Evolutionary conservation across 2,329 filamentous ascomycete species (phyloP), one percentile per base, ranked within the genome.

Genomic region (Fusarium sp.): DNA sequence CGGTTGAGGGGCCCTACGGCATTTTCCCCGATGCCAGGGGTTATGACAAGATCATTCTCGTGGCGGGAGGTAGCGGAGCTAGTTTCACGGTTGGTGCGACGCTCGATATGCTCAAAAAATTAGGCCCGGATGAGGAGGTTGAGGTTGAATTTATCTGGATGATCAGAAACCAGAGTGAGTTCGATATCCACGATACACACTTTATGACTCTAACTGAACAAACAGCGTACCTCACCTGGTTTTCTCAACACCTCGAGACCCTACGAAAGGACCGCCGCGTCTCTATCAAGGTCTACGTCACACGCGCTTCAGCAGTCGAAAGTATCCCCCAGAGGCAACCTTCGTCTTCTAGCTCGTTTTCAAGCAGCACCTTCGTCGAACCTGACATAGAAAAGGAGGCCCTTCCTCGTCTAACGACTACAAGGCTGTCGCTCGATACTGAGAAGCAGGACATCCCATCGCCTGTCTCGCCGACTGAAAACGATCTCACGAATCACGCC

Each of bases 61-160:
- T 90, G 38, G 86, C 87, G 5, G 88, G 88, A 14, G 89, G 88
- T 6, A 87, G 86, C 51, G 88, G 89, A 3, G 88, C 86, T 3
- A 89, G 85, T 31, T 91, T 90, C 73, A 81, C 81, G 7, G 77
- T 82, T 43, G 82, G 82, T 44, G 77, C 77, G 22, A 79, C 79
- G 7, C 76, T 82, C 40, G 74, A 76, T 60, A 74, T 83, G 52
- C 72, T 83, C 14, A 76, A 71, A 49, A 75, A 66, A 15, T 63
- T 74, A 5, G 61, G 43, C 4, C 36, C 17, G 5, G 67, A 69
- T 18, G 69, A 69, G 1, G 66, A 66, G 15, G 75, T 75, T 40
- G 72, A 69, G 6, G 69, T 83, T 15, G 71, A 76, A n/a, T 81
- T 83, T 51, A 68, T 83, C 15, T 83, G 81, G 81, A 75, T 79